A percentile compares a stretch with the other conserved stretches of the same genome.
Evolutionary conservation across 345 rosid genomes (phyloP).

Genomic region (Euphorbia peplus): DNA sequence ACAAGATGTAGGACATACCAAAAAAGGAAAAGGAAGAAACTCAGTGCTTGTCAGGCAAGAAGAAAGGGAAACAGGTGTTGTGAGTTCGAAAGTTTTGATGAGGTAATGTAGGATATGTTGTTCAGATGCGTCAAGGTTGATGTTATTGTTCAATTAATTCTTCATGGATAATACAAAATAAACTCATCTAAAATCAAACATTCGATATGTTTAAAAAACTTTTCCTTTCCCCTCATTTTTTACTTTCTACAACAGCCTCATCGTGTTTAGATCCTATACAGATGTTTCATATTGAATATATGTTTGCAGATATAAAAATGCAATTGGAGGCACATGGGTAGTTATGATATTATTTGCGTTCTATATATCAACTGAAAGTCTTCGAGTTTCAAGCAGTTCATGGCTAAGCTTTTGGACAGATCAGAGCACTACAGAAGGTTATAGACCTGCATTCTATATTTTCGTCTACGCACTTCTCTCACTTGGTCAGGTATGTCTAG

Average conservation of each 20-base stretch:
- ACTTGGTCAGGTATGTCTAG: constrained; percentile 65
- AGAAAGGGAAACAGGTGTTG: constrained; percentile 92
- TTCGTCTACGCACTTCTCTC: constrained; percentile 69
- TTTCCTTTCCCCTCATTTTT: neutral
- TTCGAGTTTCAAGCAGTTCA: constrained; percentile 87
- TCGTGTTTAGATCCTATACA: neutral
- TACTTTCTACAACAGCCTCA: neutral
- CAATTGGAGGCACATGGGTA: constrained; percentile 93
- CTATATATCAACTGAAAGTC: constrained; percentile 69
- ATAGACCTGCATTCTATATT: constrained; percentile 72
- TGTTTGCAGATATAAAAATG: constrained; percentile 73
- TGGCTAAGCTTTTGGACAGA: constrained; percentile 98
- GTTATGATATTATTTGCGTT: constrained; percentile 67
- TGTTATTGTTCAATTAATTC: neutral
- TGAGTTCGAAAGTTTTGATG: constrained; percentile 69
- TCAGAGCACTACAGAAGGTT: constrained; percentile 49
- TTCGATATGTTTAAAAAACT: neutral
- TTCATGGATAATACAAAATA: neutral
- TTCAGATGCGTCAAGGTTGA: neutral
- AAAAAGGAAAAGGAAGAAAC: constrained; percentile 61
- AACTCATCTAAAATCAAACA: neutral
- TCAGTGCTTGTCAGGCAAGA: constrained; percentile 92
- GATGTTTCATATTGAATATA: neutral
- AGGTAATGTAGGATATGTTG: constrained; percentile 42
- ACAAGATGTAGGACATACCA: constrained; percentile 30